Base-by-base conservation (phyloP, 176 grass and related monocot genomes). In the Chrysopogon serrulatus region DNA sequence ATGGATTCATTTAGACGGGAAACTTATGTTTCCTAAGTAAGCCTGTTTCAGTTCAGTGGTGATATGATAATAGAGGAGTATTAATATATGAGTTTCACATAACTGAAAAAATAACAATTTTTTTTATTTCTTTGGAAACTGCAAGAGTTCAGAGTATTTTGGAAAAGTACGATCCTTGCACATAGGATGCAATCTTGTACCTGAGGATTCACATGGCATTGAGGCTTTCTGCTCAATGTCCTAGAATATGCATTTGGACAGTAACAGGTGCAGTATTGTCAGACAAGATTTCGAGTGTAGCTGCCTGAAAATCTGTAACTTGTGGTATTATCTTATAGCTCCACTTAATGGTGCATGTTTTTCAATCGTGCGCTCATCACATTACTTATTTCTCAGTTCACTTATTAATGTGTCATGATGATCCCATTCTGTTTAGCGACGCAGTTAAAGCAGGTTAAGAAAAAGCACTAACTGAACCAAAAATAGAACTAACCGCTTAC, bases 231-330 rank as follows among this genome's bases (percentile, higher is more conserved):
- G 44, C 36, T 67, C n/a, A 24, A 27, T 59, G 40, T 61, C 23
- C 23, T 47, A 39, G 34, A 81, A 40, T 15, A 56, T 1, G 6
- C 31, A 37, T 48, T 66, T 61, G 51, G 26, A 45, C 13, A 41
- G 26, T 43, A 28, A 36, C 24, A 60, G 10, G 53, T 82, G 47
- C 67, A 43, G 49, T 71, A 60, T 82, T 34, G 1, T 57, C 37
- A 62, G 18, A 73, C 37, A 57, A 62, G 26, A 60, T 21, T 15
- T 11, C 14, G 27, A 56, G 15, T 61, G 26, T 71, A 68, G 35
- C 48, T 71, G n/a, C 66, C 56, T 74, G 30, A 70, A 70, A 70
- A 85, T 16, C n/a, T 42, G 41, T 49, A 78, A 78, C 57, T 76
- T 80, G 8, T 68, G 47, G 74, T 59, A 73, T 54, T n/a, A 66